Conservation (phyloP, 495 filamentous ascomycete species). For the Hypomontagnella monticulosa region DNA sequence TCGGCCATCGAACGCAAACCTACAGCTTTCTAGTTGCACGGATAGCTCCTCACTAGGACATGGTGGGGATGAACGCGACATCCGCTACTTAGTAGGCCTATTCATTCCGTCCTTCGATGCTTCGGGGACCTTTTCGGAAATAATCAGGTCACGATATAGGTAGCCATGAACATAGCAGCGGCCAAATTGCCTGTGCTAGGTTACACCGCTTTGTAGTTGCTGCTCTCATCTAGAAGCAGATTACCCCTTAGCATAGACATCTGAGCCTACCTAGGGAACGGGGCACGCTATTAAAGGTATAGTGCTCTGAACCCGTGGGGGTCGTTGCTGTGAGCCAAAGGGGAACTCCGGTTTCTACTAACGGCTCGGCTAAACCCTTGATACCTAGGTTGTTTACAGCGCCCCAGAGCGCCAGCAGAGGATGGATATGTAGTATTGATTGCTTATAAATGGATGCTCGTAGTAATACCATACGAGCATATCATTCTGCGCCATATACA, state of each 20-base stretch:
- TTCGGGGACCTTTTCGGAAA: too few relatives aligned
- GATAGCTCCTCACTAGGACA: neutral
- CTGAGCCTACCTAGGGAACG: too few relatives aligned
- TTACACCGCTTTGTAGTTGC: too few relatives aligned
- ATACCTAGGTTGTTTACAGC: slow-evolving; percentile 16
- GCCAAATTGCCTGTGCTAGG: too few relatives aligned
- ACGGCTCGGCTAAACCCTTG: slow-evolving; percentile 1
- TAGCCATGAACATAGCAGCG: too few relatives aligned
- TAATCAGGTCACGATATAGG: too few relatives aligned
- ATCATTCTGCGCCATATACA: neutral
- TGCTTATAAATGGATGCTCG: neutral
- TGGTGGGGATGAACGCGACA: neutral
- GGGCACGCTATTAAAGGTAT: too few relatives aligned
- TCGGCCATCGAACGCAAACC: neutral
- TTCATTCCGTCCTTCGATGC: too few relatives aligned
- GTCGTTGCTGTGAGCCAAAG: neutral
- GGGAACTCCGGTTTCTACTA: neutral
- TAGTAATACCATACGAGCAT: neutral
- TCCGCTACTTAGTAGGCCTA: neutral
- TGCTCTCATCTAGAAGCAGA: neutral
- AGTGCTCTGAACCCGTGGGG: too few relatives aligned
- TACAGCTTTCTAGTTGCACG: neutral
- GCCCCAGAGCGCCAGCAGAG: neutral
- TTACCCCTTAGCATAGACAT: neutral
- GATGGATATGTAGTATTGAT: neutral